phyloP scores from a whole-genome alignment of 1,284 basidiomycete genomes.

The Wallemia mellicola region DNA sequence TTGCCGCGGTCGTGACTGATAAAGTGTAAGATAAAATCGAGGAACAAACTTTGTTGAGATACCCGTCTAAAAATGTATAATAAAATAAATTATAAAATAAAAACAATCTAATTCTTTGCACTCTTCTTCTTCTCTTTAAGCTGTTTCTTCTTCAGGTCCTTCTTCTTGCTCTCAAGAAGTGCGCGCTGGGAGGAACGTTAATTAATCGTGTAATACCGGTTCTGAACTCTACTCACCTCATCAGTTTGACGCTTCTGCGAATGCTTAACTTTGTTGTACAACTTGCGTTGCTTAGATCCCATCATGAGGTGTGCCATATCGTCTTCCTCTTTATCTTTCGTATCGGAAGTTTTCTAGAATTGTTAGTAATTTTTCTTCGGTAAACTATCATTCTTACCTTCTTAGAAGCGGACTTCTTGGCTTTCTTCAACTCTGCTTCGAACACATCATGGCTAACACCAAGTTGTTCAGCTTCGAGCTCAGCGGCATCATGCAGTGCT shows the following conservation, averaged over 20 bases:
- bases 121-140: conserved; percentile 3
- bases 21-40: neutral
- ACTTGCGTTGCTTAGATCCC: conserved; percentile 82
- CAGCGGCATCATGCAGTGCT: conserved; percentile 51
- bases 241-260: conserved; percentile 44
- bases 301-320: conserved; percentile 97
- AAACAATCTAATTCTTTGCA: neutral
- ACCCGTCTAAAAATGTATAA: neutral
- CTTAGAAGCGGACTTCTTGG: conserved; percentile 23
- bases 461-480: conserved; percentile 70
- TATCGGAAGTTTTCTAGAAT: conserved; percentile 13
- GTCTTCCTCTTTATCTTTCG: conserved; percentile 23
- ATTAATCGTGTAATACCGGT: conserved; percentile 2
- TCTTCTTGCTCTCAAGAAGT: conserved; percentile 10
- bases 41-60: neutral
- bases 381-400: conserved; percentile 1
- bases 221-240: conserved; percentile 27
- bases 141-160: conserved; percentile 10
- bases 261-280: conserved; percentile 87
- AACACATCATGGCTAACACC: conserved; percentile 61
- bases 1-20: neutral
- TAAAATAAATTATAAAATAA: neutral
- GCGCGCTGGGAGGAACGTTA: conserved; percentile 4
- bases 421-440: conserved; percentile 43
- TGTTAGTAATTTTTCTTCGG: too few species aligned